These are phyloP conservation scores for Fusarium piperis DNA, from an alignment of 2,329 filamentous ascomycete species.

Conservation along the genomic window DNA sequence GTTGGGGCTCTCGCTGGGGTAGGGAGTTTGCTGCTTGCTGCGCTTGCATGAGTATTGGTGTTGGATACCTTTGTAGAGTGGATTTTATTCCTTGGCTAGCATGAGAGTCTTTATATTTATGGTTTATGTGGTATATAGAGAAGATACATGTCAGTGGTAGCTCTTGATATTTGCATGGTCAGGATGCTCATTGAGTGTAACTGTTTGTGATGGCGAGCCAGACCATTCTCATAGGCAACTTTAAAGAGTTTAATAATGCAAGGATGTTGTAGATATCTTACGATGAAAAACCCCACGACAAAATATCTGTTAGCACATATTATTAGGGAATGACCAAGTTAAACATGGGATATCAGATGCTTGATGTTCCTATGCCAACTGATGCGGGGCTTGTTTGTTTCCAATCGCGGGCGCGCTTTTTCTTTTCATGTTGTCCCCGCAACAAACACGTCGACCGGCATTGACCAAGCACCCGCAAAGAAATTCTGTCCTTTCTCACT, in stretches of 20 bases:
- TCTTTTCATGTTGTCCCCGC: neutral
- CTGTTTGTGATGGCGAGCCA: neutral
- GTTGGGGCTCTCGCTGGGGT: neutral
- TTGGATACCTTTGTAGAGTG: neutral
- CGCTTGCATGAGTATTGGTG: neutral
- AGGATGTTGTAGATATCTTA: neutral
- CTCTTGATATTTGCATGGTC: neutral
- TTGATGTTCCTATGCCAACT: neutral
- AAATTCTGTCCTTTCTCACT: neutral
- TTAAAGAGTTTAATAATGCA: neutral
- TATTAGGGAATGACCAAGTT: neutral
- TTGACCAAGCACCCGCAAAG: neutral
- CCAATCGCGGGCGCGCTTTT: neutral
- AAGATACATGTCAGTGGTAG: neutral
- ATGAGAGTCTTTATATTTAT: fast-evolving
- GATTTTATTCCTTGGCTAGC: neutral
- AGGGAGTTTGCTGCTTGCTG: neutral
- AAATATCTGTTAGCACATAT: neutral
- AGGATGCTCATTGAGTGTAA: neutral
- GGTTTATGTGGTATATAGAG: neutral
- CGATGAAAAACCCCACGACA: neutral
- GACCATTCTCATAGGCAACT: neutral
- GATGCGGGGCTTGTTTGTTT: neutral
- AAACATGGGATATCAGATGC: neutral
- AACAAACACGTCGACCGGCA: neutral